phyloP scores from a whole-genome alignment of 2,329 filamentous ascomycete species.

The Elsinoe ampelina region DNA sequence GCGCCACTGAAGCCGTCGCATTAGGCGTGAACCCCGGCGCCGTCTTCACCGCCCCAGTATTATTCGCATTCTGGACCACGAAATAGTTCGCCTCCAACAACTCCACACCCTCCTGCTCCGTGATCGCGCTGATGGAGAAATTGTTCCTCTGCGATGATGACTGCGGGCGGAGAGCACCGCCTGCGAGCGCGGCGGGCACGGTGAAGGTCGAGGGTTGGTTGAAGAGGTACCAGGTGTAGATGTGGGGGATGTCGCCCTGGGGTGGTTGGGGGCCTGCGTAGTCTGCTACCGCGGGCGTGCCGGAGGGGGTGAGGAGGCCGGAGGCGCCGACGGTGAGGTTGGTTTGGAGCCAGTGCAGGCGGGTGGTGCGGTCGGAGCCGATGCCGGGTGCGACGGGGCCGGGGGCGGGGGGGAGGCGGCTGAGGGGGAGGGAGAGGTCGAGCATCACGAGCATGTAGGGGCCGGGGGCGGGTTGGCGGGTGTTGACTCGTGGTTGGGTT shows the following conservation, averaged over 20 bases:
- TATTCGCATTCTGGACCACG: constrained; percentile 17
- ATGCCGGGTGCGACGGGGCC: constrained; percentile 19
- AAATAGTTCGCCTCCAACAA: constrained; percentile 24
- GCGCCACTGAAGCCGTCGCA: not conserved
- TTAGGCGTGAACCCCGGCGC: constrained; percentile 1
- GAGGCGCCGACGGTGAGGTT: constrained; percentile 19
- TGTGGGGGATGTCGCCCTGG: constrained; percentile 22
- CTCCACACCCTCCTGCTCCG: constrained; percentile 18
- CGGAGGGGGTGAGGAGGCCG: constrained; percentile 15
- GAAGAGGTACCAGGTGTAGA: constrained; percentile 26
- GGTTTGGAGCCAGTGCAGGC: constrained; percentile 25
- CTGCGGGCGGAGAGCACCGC: constrained; percentile 16
- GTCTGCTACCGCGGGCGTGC: constrained; percentile 18
- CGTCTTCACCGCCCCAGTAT: not conserved
- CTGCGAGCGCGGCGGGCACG: constrained; percentile 16
- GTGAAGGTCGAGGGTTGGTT: constrained; percentile 20
- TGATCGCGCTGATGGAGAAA: constrained; percentile 21
- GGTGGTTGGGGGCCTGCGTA: constrained; percentile 22
- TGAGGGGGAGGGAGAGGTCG: constrained; percentile 19
- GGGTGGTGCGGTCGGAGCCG: constrained; percentile 22
- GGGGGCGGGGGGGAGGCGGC: constrained; percentile 13
- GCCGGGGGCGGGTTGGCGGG: not conserved
- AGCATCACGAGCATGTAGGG: constrained; percentile 22
- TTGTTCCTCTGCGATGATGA: constrained; percentile 16
- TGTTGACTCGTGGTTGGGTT: constrained; percentile 1